Base-by-base conservation (phyloP, 2,329 filamentous ascomycete species). In the Claviceps humidiphila region DNA sequence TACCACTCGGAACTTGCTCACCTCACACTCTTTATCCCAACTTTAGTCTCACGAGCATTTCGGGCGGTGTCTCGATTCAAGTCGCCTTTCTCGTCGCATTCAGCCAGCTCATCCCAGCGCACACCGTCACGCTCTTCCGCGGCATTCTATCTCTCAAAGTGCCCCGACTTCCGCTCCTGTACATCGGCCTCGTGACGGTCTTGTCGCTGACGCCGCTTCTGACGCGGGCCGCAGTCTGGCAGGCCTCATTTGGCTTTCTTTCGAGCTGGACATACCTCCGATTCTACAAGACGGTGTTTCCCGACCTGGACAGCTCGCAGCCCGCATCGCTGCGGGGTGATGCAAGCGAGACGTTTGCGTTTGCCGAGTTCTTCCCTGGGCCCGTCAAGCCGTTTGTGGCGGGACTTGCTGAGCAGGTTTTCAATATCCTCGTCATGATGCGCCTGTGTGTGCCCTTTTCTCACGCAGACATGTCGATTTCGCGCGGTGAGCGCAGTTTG, bases 81-180 rank as follows among this genome's bases (percentile, higher is more conserved):
- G 89, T 93, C 47, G 84, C 87, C 56, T 97, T 97, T 72, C 85
- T 98, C 56, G 88, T 97, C 61, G 88, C 91, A 51, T 95, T 97
- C 71, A 97, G 95, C 71, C 93, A 98, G 70, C 87, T 98, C 49
- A 86, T 97, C 39, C 93, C 93, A 22, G 90, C 95, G 56, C 93
- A 98, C 68, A 98, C 93, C 11, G 91, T 97, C 51, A 93, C 91
- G 4, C 80, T 98, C 54, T 91, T 95, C 72, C 85, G 86, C 58
- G 89, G 89, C 57, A 73, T 95, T 55, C 67, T 97, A 54, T 95
- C 93, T 55, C 82, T 97, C 67, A 87, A 91, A 59, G 89, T 98
- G 51, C 81, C 81, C 17, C 73, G 78, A 47, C 81, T 83, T 60
- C 81, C 80, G 11, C 72, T 95, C 71, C 57, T 93, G 71, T 75